Base-by-base conservation (phyloP, 148 eudicot genomes). In the Heliosperma pusillum region DNA sequence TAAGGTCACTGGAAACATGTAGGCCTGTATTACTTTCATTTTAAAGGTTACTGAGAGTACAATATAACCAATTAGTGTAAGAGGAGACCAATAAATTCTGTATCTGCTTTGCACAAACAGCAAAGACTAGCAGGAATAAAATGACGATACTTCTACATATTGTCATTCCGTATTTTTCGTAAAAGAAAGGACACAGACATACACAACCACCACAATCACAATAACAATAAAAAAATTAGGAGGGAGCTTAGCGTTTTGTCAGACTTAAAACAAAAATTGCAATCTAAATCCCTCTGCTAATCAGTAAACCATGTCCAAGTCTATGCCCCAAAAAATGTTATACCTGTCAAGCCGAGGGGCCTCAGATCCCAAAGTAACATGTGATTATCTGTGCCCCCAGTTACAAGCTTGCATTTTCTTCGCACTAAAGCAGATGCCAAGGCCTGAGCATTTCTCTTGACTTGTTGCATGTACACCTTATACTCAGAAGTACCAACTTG, bases 331-430 rank as follows among this genome's bases (percentile, higher is more conserved):
- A 65, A 19, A 33, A 65, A 33, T 16, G 55, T 50, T 50, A 50
- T 50, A 87, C 98, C 98, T 72, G 95, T 89, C 71, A 93, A 66
- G 61, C 95, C 93, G 80, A 88, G 81, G 66, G 88, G 86, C 63
- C 98, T 89, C 65, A 93, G 84, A 86, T 93, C 98, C 98, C 97
- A 91, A 50, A 93, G 88, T 68, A 93, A 55, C 86, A 93, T 29
- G 91, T 93, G 98, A 76, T 87, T 93, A 83, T 93, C 98, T 4
- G 95, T 91, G 81, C 98, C 98, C 21, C 98, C 98, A 22, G 98
- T 91, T 20, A 93, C 85, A 80, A 93, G 80, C 81, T 77, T 87
- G 82, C 91, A 91, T 71, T 88, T 86, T 81, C 88, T 91, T 76
- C 83, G 87, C 67, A 85, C 50, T 36, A 93, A 84, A 65, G 93